Base-by-base conservation (phyloP, 148 eudicot species). In the Chenopodium suecicum region DNA sequence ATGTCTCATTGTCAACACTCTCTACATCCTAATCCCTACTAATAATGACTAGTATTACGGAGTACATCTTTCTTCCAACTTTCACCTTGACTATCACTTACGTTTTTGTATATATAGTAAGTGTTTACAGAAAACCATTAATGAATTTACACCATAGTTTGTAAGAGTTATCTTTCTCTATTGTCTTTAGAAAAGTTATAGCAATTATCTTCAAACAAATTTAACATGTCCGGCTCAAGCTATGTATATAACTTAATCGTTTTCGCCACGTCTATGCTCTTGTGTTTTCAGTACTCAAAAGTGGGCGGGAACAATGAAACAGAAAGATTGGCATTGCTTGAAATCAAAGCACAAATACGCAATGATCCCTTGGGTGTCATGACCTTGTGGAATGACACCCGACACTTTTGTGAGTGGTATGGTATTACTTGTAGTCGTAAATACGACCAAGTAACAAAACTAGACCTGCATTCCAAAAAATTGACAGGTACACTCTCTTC, bases 401-500 rank as follows among this genome's bases (percentile, higher is more conserved):
- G 3, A 34, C 83, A 66, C 20, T 29, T 75, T 52, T 81, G 83
- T 37, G 48, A 47, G 9, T 81, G 83, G 83, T 31, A 66, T 19
- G 79, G 83, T 7, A 52, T 75, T 50, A 65, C 74, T 17, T 81
- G 83, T 56, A 37, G 74, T n/a, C 44, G 54, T 47, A 73, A 56
- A 10, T 46, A 52, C 63, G 34, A 34, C 4, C 37, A 54, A 9
- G 83, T 76, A 7, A 37, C 27, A 20, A 17, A 3, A 20, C 56
- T 75, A 7, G 34, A 76, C 75, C 27, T 81, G 13, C 0, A 7
- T 13, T 81, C 79, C 5, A 1, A 27, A 11, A 19, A 47, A 6
- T 66, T 81, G 0, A 60, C 20, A 5, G 83, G 83, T 11, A 54
- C 62, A 13, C 41, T 77, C 32, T 77, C 84, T 56, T 75, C 84